These are phyloP conservation scores for Pythium aquatile DNA, from an alignment of 352 stramenopile species.

Conservation along the genomic window DNA sequence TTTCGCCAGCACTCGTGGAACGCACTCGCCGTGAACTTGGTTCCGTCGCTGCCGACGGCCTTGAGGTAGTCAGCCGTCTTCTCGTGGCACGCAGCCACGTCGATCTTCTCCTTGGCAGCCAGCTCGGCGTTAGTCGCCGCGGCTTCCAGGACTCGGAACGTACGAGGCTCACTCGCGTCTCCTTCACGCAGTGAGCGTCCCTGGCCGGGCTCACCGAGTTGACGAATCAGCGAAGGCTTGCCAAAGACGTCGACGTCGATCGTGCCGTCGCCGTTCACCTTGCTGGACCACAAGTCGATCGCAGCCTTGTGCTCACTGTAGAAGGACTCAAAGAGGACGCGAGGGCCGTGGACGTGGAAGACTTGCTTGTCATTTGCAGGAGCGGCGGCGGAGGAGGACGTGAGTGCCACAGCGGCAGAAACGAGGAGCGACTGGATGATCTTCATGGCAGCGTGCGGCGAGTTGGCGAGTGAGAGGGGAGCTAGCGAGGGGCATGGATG, in stretches of 20 bases:
- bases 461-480: slow-evolving; percentile 1
- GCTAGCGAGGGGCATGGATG: neutral
- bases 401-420: neutral
- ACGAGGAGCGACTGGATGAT: neutral
- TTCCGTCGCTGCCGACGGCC: neutral
- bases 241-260: slow-evolving; percentile 18
- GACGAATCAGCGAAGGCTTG: neutral
- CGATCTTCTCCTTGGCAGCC: slow-evolving; percentile 7
- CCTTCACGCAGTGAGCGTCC: neutral
- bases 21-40: slow-evolving; percentile 23
- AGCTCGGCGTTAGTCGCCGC: neutral
- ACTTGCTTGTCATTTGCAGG: neutral
- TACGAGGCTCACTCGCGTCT: neutral
- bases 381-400: neutral
- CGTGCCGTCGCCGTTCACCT: slow-evolving; percentile 9
- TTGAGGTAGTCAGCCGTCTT: slow-evolving; percentile 13
- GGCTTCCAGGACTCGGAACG: slow-evolving; percentile 1
- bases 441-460: neutral
- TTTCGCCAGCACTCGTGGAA: slow-evolving; percentile 41
- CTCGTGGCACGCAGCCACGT: slow-evolving; percentile 14
- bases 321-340: slow-evolving; percentile 13
- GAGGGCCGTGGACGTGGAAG: slow-evolving; percentile 3
- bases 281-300: slow-evolving; percentile 18
- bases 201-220: neutral
- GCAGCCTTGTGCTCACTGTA: slow-evolving; percentile 7